Base-by-base conservation (phyloP, 1,284 basidiomycete genomes). In the Acaromyces ingoldii region DNA sequence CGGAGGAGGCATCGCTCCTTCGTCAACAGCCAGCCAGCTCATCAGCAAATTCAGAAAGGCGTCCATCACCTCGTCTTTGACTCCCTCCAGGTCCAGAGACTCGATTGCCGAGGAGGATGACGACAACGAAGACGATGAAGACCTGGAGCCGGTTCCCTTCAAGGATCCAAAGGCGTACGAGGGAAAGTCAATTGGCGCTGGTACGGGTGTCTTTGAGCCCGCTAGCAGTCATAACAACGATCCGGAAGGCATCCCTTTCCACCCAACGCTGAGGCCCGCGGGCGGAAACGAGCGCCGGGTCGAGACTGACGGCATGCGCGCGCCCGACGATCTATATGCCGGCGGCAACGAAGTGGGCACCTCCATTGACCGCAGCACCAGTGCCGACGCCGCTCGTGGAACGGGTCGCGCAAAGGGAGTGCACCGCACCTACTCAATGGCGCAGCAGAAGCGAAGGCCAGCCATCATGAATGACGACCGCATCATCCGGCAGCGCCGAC, bases 391-490 rank as follows among this genome's bases (percentile, higher is more conserved):
- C 11, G 39, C 36, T 30, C 15, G 13, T 4, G 4, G 6, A 10
- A 45, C 42, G 3, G 42, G 42, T 6, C n/a, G 42, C 13, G 43
- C 24, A 36, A 25, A 50, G 6, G 69, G 67, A n/a, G 41, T 72
- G 26, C 57, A 62, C 0, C 65, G 72, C 31, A 73, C 72, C n/a
- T 69, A 67, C 54, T 65, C 62, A 30, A 62, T 72, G 67, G 63
- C 62, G 25, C 70, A 73, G 52, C 68, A 72, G 49, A 72, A 68
- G 59, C 62, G 71, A 19, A 48, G 69, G 2, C 70, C 70, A 4
- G 53, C 59, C 15, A 55, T 31, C 26, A 60, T 67, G 60, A 69
- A 69, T 48, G 63, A 72, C 49, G 73, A 76, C 22, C 60, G 62
- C 28, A 65, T 74, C 60, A 65, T 65, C 19, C 59, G 63, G 7